Evolutionary conservation across 1,284 basidiomycete species (phyloP).

Genomic region (Pyrrhoderma lamaoense): DNA sequence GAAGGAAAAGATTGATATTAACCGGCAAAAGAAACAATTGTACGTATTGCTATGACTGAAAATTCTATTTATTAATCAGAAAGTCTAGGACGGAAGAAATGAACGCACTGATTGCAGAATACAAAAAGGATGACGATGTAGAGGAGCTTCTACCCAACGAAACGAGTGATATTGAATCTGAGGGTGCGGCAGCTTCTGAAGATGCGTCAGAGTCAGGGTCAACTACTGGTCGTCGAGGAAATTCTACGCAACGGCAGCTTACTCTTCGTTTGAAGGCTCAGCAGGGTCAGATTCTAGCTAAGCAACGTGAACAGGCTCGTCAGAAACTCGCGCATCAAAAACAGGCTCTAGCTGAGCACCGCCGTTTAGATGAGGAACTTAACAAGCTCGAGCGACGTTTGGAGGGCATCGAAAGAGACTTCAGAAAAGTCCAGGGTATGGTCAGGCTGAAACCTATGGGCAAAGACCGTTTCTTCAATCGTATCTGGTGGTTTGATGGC

Average conservation of each 20-base stretch:
- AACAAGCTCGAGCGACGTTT: constrained; percentile 72
- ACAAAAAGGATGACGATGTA: constrained; percentile 39
- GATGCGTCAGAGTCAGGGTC: constrained; percentile 43
- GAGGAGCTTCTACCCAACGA: constrained; percentile 37
- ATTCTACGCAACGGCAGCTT: constrained; percentile 42
- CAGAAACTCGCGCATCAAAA: constrained; percentile 67
- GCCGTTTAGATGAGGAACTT: constrained; percentile 82
- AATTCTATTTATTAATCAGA: constrained; percentile 9
- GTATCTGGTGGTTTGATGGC: constrained; percentile 98
- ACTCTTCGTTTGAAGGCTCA: constrained; percentile 48
- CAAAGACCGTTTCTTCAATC: constrained; percentile 88
- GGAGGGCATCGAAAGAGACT: constrained; percentile 88
- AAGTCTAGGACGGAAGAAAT: constrained; percentile 67
- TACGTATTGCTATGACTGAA: constrained; percentile 33
- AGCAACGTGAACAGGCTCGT: constrained; percentile 67
- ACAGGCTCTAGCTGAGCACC: constrained; percentile 67
- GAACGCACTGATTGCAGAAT: constrained; percentile 51
- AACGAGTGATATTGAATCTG: constrained; percentile 53
- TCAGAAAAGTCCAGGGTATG: constrained; percentile 77
- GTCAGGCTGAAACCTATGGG: constrained; percentile 86
- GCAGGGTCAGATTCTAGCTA: constrained; percentile 49
- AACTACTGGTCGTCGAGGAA: constrained; percentile 35
- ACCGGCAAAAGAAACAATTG: constrained; percentile 81
- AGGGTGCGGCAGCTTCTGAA: constrained; percentile 39
- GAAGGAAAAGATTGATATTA: constrained; percentile 94